Base-by-base conservation (phyloP, 2,329 filamentous ascomycete genomes). In the Fusarium siculi region DNA sequence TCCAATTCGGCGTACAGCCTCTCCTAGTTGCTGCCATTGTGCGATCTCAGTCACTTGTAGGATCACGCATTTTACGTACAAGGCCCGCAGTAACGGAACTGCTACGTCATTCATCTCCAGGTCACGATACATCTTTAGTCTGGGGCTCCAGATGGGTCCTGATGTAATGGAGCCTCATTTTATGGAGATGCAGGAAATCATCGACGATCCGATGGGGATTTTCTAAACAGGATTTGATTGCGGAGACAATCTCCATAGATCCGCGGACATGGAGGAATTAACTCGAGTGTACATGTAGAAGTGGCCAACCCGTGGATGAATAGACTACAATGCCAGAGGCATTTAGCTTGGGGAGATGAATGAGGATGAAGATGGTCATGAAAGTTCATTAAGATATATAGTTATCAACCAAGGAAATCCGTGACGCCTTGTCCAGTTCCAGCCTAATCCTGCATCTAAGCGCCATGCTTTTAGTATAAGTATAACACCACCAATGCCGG, bases 91-190 rank as follows among this genome's bases (percentile, higher is more conserved):
- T 43, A 54, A 30, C 32, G 8, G 10, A 43, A 21, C 21, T 10
- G 10, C 37, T 49, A 69, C 40, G 66, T 64, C 65, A 69, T 55
- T 30, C 5, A 46, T 30, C 30, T 34, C 56, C 43, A n/a, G 30
- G 37, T 39, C 44, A 69, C 6, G 25, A 69, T 52, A n/a, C 43
- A 16, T 15, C 9, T 42, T 58, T 36, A 60, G 62, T 50, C 55
- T 69, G 57, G 66, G 65, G 66, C 57, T 69, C 56, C 39, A 68
- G 49, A 64, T 69, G 50, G 66, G 57, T 64, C 57, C 40, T 64
- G 65, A 64, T 64, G 66, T 69, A 64, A 69, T 69, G 50, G 57
- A 64, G 66, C 66, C 66, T 52, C 66, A 47, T 40, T 69, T 69
- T 69, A 64, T 69, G 65, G 66, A 42, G 43, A 69, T 53, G n/a